phyloP scores from a whole-genome alignment of 78 protist species.

The slime mould (Dictyostelium discoideum) region DNA sequence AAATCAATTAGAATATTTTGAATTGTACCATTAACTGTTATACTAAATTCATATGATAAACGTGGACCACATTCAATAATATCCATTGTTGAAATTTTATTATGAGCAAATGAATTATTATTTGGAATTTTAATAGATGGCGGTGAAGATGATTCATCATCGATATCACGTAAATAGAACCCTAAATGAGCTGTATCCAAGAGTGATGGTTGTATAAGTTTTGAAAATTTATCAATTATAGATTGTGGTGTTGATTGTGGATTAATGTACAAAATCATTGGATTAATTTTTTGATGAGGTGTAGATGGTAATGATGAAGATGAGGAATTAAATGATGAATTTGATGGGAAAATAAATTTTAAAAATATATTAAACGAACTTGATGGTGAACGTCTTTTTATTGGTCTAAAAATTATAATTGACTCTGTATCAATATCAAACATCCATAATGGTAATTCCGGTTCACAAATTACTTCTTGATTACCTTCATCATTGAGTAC shows the following conservation, averaged over 20 bases:
- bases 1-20: slow-evolving; percentile 6
- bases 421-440: slow-evolving; percentile 29
- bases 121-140: neutral
- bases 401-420: slow-evolving; percentile 29
- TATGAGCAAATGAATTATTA: slow-evolving; percentile 33
- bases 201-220: neutral
- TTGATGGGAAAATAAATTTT: neutral
- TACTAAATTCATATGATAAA: slow-evolving; percentile 29
- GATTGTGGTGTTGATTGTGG: slow-evolving; percentile 22
- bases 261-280: slow-evolving; percentile 29
- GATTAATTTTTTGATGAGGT: neutral
- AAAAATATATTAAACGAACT: neutral
- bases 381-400: neutral
- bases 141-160: neutral
- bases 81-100: slow-evolving; percentile 64
- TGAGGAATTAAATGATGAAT: neutral
- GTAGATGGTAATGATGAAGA: neutral
- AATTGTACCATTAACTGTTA: neutral
- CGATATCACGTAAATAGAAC: slow-evolving; percentile 9
- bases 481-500: neutral
- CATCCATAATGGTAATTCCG: slow-evolving; percentile 69
- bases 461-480: slow-evolving; percentile 38
- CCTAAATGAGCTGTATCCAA: slow-evolving; percentile 54
- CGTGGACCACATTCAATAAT: slow-evolving; percentile 34
- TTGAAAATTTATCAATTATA: slow-evolving; percentile 12